Base-by-base conservation (phyloP, 192 early-diverging fungal species). In the Fimicolochytrium jonesii region DNA sequence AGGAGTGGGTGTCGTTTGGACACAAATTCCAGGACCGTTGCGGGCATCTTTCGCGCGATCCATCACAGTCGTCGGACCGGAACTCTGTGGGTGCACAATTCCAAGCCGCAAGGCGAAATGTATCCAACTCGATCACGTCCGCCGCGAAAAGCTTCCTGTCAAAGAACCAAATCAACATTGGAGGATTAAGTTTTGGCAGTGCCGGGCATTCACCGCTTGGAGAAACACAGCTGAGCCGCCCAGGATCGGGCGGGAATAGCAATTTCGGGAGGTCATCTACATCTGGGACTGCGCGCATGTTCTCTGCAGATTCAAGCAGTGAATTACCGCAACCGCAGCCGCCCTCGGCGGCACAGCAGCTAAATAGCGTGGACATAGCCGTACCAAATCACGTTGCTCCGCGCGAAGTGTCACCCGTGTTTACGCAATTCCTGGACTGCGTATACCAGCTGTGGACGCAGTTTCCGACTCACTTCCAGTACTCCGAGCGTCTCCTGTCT, bases 1-100 rank as follows among this genome's bases (percentile, higher is more conserved):
- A 99, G 69, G 96, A 99, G 61, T 99, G 96, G 96, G 82, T 93
- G 23, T 89, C 92, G 17, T 96, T 96, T 81, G 96, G 96, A 29
- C 90, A 92, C 77, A 95, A 99, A 66, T 99, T 99, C 68, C 77
- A 85, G 28, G 88, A 92, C 73, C 86, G 96, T 13, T 90, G 90
- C 56, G 96, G 93, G 0, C 93, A 94, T 65, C 70, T 90, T n/a
- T 70, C 88, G 26, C 86, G 89, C 41, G 86, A 90, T 31, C 82
- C 82, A 79, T 80, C 48, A 88, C 87, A 72, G 74, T 87, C 7
- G 74, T 23, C 26, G 6, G 61, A 67, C 73, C 54, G 45, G 18
- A 47, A 62, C 4, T 71, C 70, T 17, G 66, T 73, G 3, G 62
- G 61, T 22, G 53, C 56, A 30, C 75, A 74, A 33, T n/a, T 79